Base-by-base conservation (phyloP, 345 rosid genomes). In the Dipteronia sinensis region DNA sequence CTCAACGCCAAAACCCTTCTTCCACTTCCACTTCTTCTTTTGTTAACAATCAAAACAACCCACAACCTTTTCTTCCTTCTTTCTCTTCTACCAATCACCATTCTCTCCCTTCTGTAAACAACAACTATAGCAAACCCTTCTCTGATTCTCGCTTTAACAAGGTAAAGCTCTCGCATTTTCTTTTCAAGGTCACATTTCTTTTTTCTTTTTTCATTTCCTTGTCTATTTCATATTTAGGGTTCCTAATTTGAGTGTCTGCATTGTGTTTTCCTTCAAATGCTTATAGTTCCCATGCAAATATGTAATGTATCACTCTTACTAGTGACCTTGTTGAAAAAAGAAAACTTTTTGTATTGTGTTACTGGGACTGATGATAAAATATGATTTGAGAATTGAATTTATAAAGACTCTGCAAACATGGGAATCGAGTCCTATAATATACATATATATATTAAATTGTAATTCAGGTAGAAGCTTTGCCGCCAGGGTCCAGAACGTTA, bases 401-500 rank as follows among this genome's bases (percentile, higher is more conserved):
- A 46, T 10, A 2, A 11, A 10, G 49, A 10, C 13, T 46, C 12
- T 46, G 12, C 49, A 46, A 46, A 42, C 46, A 42, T 42, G 46
- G 10, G 49, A 46, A 46, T 46, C 46, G 2, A 46, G 49, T 46
- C 49, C 13, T 46, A 46, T n/a, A n/a, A n/a, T n/a, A n/a, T n/a
- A 44, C 10, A 42, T 42, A 42, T 34, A 42, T 42, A 9, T 46
- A 1, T 46, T 46, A 46, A 46, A 9, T 46, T 40, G 27, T 46
- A 40, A n/a, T 80, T 71, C 81, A 92, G 94, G 85, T 77, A 40
- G 85, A 79, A 75, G 38, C 67, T 77, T 83, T 78, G 13, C 76
- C 80, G 69, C 77, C 79, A 49, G 81, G 56, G 34, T 53, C 82
- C 67, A 74, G 76, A 81, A 27, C 58, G 58, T 66, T 82, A 74